Evolutionary conservation across 192 early-diverging fungal genomes (phyloP).

Genomic region (Coemansia sp.): DNA sequence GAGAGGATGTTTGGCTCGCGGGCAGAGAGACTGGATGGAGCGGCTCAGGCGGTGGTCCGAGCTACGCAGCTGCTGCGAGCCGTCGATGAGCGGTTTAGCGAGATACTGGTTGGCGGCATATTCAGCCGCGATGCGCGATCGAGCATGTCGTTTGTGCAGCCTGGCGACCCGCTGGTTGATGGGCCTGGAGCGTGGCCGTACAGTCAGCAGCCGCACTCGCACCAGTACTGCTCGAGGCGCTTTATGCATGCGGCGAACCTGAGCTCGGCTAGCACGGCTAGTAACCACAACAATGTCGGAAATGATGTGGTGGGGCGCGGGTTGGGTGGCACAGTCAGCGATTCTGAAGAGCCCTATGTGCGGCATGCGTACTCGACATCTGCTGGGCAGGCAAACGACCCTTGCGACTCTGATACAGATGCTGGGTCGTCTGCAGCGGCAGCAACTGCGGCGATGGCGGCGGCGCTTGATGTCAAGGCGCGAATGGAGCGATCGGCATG

Average conservation of each 20-base stretch:
- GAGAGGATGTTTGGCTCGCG: constrained; percentile 20
- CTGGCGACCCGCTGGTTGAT: constrained; percentile 39
- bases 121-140: constrained; percentile 40
- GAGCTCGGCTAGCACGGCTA: constrained; percentile 44
- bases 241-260: constrained; percentile 35
- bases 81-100: constrained; percentile 42
- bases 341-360: background rate
- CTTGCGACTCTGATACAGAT: constrained; percentile 20
- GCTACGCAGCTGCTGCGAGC: constrained; percentile 47
- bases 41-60: constrained; percentile 26
- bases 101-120: constrained; percentile 46
- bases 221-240: constrained; percentile 10
- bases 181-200: constrained; percentile 22
- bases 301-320: constrained; percentile 2
- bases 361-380: constrained; percentile 14
- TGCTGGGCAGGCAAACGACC: constrained; percentile 6
- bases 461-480: constrained; percentile 39
- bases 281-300: constrained; percentile 17
- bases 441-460: constrained; percentile 17
- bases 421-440: constrained; percentile 22
- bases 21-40: constrained; percentile 21
- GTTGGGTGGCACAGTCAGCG: background rate
- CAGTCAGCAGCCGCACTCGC: background rate
- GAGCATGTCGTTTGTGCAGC: constrained; percentile 38
- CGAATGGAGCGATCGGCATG: constrained; percentile 19